Evolutionary conservation across 495 filamentous ascomycete species (phyloP), one percentile per base, ranked within the genome.

Genomic region (Hyphodiscus hymeniophilus): DNA sequence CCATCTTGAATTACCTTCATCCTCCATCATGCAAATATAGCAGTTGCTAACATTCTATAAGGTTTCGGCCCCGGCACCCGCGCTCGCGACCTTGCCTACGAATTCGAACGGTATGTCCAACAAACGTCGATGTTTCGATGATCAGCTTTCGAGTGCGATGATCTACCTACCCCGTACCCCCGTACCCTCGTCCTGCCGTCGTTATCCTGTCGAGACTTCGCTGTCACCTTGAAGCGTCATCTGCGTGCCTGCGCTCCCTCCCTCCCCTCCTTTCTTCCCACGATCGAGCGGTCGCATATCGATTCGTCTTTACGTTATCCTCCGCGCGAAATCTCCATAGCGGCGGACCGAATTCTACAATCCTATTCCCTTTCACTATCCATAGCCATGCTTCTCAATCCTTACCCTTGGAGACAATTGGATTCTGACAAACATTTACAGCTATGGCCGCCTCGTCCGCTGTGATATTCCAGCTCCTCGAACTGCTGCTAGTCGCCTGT

Each of bases 31-130:
- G 20, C n/a, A 15, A 38, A 31, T 34, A 23, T 10, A 28, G 10
- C 26, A 28, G 26, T 28, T 39, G 18, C 23, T 56, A 16, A 44
- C 43, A 39, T 54, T 85, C 78, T 52, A 15, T 17, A 59, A 52
- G 92, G 92, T 75, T 99, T 99, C 70, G 92, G 91, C 74, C 91
- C 95, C 68, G 94, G 92, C 62, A 99, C 92, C 66, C 89, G 92
- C 74, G 92, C 92, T 65, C 89, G 94, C 79, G 92, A 99, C 73
- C 88, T 99, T 69, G 92, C 92, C 74, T 97, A 95, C 86, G 92
- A 99, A 79, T 96, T 96, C 85, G 89, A 95, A 86, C 87, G 91
- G 94, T 98, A 94, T 76, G 85, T 89, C 71, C 63, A 56, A 57
- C 50, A 51, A 52, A 57, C 62, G 61, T 63, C 65, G 62, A 68